Evolutionary conservation across 169 alveolate genomes (phyloP), one percentile per base, ranked within the genome.

Genomic region (Plasmodium blacklocki): DNA sequence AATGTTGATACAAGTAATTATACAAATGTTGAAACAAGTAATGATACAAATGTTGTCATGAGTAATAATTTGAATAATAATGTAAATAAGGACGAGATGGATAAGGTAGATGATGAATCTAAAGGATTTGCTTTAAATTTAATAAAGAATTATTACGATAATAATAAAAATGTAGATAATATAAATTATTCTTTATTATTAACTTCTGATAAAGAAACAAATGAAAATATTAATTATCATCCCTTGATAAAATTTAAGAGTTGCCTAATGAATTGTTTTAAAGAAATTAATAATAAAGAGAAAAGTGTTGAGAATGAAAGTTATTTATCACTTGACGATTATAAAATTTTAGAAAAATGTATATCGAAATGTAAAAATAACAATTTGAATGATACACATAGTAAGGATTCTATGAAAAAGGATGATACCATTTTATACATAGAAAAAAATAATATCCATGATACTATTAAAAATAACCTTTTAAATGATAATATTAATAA

Each of bases 341-440:
- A 63, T 39, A 76, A 49, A 63, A 19, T 19, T 1, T 63, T 76
- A 21, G 88, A 76, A 18, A 76, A 76, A 12, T 76, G 88, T 18
- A 76, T 76, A 14, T 12, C 14, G 0, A 63, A 49, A 64, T 76
- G 88, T 64, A 76, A 67, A 26, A 76, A 76, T 2, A 7, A 7
- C 0, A 76, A 23, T 12, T 32, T 76, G 12, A 60, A 39, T 26
- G 47, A 58, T 7, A 19, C 32, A 19, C 18, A 29, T 39, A n/a
- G 18, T 4, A 68, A 52, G 21, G 43, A 64, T 52, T 21, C 54
- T 2, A 43, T 47, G 19, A 75, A 75, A 15, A 56, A 39, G 11
- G 47, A 76, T 54, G 88, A 54, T 4, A 4, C 29, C 2, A 45
- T 76, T 2, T 9, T 54, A 14, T 39, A 5, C 7, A 39, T 7